Evolutionary conservation across 1,284 basidiomycete genomes (phyloP), one percentile per base, ranked within the genome.

Genomic region (Fomitopsis betulina): DNA sequence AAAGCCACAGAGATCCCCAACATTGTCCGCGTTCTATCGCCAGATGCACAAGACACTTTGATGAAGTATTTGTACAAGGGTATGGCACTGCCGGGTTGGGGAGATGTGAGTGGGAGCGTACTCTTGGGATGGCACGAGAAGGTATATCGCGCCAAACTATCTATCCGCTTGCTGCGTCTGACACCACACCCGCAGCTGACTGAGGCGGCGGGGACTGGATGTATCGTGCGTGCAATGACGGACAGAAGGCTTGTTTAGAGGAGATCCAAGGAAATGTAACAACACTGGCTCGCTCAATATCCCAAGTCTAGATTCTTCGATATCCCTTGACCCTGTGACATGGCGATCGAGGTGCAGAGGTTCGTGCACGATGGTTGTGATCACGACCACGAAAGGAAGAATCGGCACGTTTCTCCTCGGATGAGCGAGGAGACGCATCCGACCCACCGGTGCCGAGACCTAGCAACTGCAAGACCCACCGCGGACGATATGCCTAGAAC

Each of bases 1-100:
- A 94, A 96, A 70, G 82, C 94, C 3, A 81, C 92, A 7, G 96
- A 98, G 63, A 96, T 99, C 59, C 78, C 90, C 1, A 76, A 75
- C 30, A 85, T 92, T 45, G 79, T 98, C 69, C 90, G 89, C 69
- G 73, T 81, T 1, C 82, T 98, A 42, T 83, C 86, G 7, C 82
- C 85, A 60, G 88, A 93, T 51, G 81, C 91, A 62, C 94, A 97
- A 67, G 96, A 98, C 69, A 92, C 87, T 37, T 79, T 98, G 58
- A 99, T 98, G 96, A 98, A 97, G 72, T 99, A 97, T 70, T 77
- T 99, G 25, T 99, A 99, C 85, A 99, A 99, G 77, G 95, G 90
- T 33, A 94, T 94, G 91, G 91, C 80, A 6, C 81, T 86, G 78
- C 86, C 89, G 12, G 92, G 85, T 50, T 91, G 86, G 83, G 88